A percentile compares a stretch with the other conserved stretches of the same genome.
Evolutionary conservation across 2,329 filamentous ascomycete genomes (phyloP).

Genomic region (Paecilomyces niveus): DNA sequence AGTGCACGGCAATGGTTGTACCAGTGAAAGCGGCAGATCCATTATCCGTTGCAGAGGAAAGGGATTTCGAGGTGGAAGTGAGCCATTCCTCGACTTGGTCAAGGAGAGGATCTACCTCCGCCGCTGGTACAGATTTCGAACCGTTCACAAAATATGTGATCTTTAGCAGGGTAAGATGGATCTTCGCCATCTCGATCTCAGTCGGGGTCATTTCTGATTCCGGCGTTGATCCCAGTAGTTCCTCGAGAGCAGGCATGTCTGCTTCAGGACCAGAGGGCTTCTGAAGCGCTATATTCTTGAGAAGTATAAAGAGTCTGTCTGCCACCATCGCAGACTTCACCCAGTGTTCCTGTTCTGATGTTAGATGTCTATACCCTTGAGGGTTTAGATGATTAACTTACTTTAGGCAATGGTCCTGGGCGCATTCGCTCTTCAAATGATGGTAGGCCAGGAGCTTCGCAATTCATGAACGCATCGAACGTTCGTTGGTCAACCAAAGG

Average conservation of each 20-base stretch:
- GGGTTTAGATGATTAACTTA: constrained; percentile 13
- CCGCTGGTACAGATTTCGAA: constrained; percentile 20
- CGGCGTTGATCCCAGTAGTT: constrained; percentile 15
- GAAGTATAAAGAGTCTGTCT: constrained; percentile 27
- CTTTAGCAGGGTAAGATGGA: constrained; percentile 27
- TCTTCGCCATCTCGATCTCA: constrained; percentile 26
- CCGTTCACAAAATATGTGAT: constrained; percentile 26
- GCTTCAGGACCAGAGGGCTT: constrained; percentile 20
- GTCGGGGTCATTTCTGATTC: constrained; percentile 25
- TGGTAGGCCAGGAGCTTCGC: constrained; percentile 26
- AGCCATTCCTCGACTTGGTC: constrained; percentile 25
- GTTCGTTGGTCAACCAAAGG: constrained; percentile 27
- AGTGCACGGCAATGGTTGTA: constrained; percentile 18
- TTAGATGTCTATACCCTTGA: constrained; percentile 12
- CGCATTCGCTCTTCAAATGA: constrained; percentile 33
- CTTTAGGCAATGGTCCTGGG: constrained; percentile 30
- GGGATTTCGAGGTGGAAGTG: constrained; percentile 14
- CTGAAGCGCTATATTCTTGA: constrained; percentile 24
- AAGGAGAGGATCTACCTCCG: constrained; percentile 23
- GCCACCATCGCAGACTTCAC: constrained; percentile 26
- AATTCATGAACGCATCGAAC: constrained; percentile 35
- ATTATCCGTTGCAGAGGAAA: constrained; percentile 13
- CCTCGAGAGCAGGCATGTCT: constrained; percentile 21
- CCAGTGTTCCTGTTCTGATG: constrained; percentile 23
- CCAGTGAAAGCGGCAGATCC: constrained; percentile 14